phyloP scores from a whole-genome alignment of 176 grass and related monocot genomes.

The Puccinellia tenuiflora region DNA sequence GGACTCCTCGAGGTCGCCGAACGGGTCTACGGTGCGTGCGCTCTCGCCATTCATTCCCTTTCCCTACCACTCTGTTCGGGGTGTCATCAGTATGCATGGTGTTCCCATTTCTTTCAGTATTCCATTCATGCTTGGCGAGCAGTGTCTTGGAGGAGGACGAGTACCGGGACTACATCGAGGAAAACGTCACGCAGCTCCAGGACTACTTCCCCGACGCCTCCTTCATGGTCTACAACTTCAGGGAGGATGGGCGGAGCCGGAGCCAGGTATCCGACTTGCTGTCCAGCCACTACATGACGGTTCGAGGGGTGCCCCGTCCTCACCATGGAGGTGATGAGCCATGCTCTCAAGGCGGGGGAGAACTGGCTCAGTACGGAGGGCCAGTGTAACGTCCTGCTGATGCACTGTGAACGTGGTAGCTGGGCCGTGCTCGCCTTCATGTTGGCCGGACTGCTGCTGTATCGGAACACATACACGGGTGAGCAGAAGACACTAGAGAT shows the following conservation, averaged over 20 bases:
- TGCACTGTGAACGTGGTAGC: slow-evolving; percentile 81
- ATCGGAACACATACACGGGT: slow-evolving; percentile 58
- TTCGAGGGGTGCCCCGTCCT: slow-evolving; percentile 78
- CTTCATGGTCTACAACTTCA: slow-evolving; percentile 93
- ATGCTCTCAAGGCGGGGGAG: slow-evolving; percentile 69
- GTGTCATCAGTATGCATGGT: neutral
- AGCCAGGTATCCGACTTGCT: slow-evolving; percentile 59
- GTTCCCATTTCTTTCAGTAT: slow-evolving; percentile 42
- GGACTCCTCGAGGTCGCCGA: slow-evolving; percentile 85
- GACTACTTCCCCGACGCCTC: slow-evolving; percentile 70
- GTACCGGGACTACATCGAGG: slow-evolving; percentile 61
- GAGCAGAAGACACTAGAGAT: slow-evolving; percentile 83
- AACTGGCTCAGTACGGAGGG: slow-evolving; percentile 64
- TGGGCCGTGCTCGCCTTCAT: slow-evolving; percentile 93
- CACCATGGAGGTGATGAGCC: slow-evolving; percentile 73
- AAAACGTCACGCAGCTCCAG: slow-evolving; percentile 55
- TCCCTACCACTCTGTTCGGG: neutral
- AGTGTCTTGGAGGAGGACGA: slow-evolving; percentile 61
- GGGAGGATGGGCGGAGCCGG: slow-evolving; percentile 46
- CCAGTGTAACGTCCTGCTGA: slow-evolving; percentile 68
- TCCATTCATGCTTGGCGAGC: slow-evolving; percentile 81
- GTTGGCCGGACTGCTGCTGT: slow-evolving; percentile 70
- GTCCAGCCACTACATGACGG: too few relatives aligned
- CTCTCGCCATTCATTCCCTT: neutral
- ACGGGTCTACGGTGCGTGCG: slow-evolving; percentile 73